Evolutionary conservation across 768 basidiomycete species (phyloP).

Genomic region (Leccinellum luteum): DNA sequence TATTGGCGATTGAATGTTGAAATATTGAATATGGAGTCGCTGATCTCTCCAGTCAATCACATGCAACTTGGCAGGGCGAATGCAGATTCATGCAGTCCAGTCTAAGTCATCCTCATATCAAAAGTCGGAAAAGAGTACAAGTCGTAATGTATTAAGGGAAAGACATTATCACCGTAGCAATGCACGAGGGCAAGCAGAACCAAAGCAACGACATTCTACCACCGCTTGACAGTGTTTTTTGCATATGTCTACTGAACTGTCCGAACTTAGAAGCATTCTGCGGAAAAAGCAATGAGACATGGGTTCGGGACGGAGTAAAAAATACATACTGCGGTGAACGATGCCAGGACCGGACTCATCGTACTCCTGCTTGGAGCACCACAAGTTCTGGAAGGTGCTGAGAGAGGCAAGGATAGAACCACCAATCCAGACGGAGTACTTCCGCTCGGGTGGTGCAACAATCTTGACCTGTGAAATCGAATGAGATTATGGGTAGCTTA

Average conservation of each 20-base stretch:
- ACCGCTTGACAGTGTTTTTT: constrained; percentile 20
- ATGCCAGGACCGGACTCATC: constrained; percentile 81
- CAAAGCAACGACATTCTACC: constrained; percentile 28
- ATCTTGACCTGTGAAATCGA: constrained; percentile 66
- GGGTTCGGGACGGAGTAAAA: background rate
- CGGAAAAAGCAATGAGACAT: background rate
- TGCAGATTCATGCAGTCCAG: background rate
- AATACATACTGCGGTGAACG: constrained; percentile 68
- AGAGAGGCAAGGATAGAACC: constrained; percentile 85
- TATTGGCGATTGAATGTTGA: no score
- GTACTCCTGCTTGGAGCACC: constrained; percentile 93
- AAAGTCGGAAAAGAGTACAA: constrained; percentile 14
- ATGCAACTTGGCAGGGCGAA: background rate
- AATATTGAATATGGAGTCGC: background rate
- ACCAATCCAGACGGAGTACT: constrained; percentile 96
- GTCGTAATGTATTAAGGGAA: constrained; percentile 19
- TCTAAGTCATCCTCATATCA: constrained; percentile 3
- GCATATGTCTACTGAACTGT: constrained; percentile 18
- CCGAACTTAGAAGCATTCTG: constrained; percentile 28
- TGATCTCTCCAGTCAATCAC: background rate
- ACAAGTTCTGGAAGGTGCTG: constrained; percentile 95
- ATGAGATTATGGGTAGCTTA: background rate
- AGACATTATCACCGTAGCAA: constrained; percentile 17
- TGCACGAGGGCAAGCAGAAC: constrained; percentile 4
- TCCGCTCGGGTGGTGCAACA: constrained; percentile 89